A percentile compares a stretch with the other conserved stretches of the same genome.
phyloP scores from a whole-genome alignment of 495 filamentous ascomycete genomes.

The Hypoxylon subgilvum region DNA sequence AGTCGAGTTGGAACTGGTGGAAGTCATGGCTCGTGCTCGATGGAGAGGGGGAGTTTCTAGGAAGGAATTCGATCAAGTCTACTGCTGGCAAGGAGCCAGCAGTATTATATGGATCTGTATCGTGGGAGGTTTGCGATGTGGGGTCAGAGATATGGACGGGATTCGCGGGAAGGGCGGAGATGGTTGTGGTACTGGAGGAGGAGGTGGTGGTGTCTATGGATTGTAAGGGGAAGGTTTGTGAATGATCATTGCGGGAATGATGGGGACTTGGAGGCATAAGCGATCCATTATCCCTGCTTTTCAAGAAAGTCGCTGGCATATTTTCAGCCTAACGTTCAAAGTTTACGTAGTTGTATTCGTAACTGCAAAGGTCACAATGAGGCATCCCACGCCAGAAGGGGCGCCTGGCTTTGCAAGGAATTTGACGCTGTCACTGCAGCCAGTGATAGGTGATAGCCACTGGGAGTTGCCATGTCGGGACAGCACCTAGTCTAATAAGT shows the following conservation, averaged over 20 bases:
- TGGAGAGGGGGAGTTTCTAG: slow-evolving; percentile 24
- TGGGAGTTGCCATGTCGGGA: no score
- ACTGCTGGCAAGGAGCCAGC: slow-evolving; percentile 19
- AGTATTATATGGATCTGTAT: slow-evolving; percentile 37
- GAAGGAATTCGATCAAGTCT: slow-evolving; percentile 1
- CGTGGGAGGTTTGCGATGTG: slow-evolving; percentile 26
- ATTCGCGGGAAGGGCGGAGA: slow-evolving; percentile 31
- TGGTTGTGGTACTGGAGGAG: background rate
- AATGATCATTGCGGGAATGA: slow-evolving; percentile 24
- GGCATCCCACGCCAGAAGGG: slow-evolving; percentile 30
- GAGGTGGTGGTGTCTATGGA: slow-evolving; percentile 29
- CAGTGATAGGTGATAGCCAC: background rate
- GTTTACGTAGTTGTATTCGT: slow-evolving; percentile 27
- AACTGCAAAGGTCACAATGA: slow-evolving; percentile 4
- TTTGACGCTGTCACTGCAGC: no score
- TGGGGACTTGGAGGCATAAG: slow-evolving; percentile 28
- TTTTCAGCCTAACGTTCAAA: slow-evolving; percentile 18
- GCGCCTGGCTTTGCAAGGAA: slow-evolving; percentile 4
- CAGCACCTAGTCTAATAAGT: slow-evolving; percentile 23
- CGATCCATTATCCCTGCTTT: slow-evolving; percentile 31
- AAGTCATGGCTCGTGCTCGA: slow-evolving; percentile 37
- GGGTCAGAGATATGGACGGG: slow-evolving; percentile 18
- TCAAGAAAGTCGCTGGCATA: slow-evolving; percentile 19
- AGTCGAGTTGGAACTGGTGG: slow-evolving; percentile 19
- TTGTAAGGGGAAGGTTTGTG: slow-evolving; percentile 28